Evolutionary conservation across 305 asterid genomes (phyloP).

Genomic region (Solanum hybrid): DNA sequence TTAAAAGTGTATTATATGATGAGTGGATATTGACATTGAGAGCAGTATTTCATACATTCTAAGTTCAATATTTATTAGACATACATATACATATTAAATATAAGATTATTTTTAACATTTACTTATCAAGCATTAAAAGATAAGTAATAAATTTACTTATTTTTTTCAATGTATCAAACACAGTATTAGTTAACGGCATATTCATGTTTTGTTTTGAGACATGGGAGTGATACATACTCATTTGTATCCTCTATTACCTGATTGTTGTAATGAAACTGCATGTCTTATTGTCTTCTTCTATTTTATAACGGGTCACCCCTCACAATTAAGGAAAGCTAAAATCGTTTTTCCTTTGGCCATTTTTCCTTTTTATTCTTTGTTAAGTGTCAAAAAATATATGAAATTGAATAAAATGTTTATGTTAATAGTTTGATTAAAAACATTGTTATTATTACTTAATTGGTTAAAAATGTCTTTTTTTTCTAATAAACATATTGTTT

Average conservation of each 20-base stretch:
- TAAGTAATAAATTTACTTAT: background rate
- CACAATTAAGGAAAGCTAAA: background rate
- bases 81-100: background rate
- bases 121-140: background rate
- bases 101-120: background rate
- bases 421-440: background rate
- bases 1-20: background rate
- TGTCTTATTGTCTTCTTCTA: background rate
- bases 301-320: background rate
- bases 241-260: background rate
- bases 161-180: background rate
- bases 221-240: background rate
- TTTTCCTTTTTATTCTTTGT: background rate
- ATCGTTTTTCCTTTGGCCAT: background rate
- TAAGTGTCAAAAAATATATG: accelerated
- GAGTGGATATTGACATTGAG: background rate
- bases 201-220: background rate
- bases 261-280: background rate
- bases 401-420: background rate
- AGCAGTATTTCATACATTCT: background rate
- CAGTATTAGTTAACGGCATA: background rate
- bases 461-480: background rate
- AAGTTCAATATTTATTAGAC: background rate
- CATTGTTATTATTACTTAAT: background rate
- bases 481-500: background rate